Percentiles rank a stretch among this genome's conserved stretches.
These are phyloP conservation scores for Pseudogymnoascus sp. DNA, from an alignment of 2,329 filamentous ascomycete species.

Conservation along the genomic window DNA sequence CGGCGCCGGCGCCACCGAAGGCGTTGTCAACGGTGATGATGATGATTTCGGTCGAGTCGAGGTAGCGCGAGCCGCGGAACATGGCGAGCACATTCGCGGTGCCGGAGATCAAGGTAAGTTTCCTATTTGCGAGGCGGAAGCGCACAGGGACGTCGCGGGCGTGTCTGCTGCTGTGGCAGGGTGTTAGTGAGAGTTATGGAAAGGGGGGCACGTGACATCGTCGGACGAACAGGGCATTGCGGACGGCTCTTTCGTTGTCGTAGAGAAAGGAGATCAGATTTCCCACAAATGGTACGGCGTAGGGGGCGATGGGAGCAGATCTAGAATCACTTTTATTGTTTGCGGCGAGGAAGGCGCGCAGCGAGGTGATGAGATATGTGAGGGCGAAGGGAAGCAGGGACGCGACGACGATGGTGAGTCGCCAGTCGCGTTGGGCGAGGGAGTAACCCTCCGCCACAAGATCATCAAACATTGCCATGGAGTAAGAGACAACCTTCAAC, in stretches of 20 bases:
- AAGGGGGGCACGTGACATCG: neutral
- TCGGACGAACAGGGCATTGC: conserved; percentile 13
- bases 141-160: conserved; percentile 16
- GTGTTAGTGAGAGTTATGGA: neutral
- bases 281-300: conserved; percentile 17
- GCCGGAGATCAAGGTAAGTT: conserved; percentile 19
- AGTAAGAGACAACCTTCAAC: neutral
- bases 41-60: conserved; percentile 14
- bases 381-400: neutral
- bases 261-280: conserved; percentile 19
- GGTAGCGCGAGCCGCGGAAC: conserved; percentile 17
- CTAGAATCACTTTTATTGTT: conserved; percentile 11
- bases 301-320: conserved; percentile 18
- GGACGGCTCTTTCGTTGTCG: conserved; percentile 15
- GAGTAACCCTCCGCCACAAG: neutral
- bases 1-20: conserved; percentile 15
- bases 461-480: neutral
- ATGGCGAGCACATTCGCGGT: conserved; percentile 16
- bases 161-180: conserved; percentile 13
- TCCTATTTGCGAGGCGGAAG: conserved; percentile 16
- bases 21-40: conserved; percentile 16
- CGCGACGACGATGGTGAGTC: neutral
- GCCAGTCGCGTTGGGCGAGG: conserved; percentile 1
- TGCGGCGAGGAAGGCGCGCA: neutral
- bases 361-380: neutral